Evolutionary conservation across 208 protist species (phyloP), one percentile per base, ranked within the genome.

Genomic region (Leishmania braziliensis): DNA sequence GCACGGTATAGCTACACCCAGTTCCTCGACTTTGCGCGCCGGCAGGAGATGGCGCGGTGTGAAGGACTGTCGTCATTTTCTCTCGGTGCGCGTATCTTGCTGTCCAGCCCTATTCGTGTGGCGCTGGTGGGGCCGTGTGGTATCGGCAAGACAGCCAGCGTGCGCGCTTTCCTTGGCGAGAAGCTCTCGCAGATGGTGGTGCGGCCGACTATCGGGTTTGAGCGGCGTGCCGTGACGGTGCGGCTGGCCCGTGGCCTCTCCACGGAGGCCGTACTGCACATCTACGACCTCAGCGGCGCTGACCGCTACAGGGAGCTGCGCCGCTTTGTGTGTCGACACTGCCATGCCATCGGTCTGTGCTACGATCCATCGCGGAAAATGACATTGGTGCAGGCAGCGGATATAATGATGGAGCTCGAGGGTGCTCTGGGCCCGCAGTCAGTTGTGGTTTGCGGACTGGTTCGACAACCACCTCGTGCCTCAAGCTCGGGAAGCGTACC

Each of bases 1-100:
- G 90, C 94, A 54, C 85, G 94, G 46, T 97, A 97, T 84, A 97
- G 93, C 85, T 97, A 90, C 84, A 96, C 94, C 0, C 94, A 97
- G 84, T 97, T 97, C 71, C 85, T 97, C 29, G 92, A 97, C 77
- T 97, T 95, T 85, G 86, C 90, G 6, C 85, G 90, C 1, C 86
- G 92, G 46, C 86, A 91, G 71, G 92, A 97, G 84, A 91, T 95
- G 90, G 90, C 91, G 23, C 86, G 90, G 33, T 95, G 94, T 58
- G 87, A 95, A 56, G 94, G 92, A 12, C 80, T 97, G 16, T 93
- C 90, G 20, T 94, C 88, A 60, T 96, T 97, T 74, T 92, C 89
- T 2, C 87, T 93, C 16, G 90, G 88, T 29, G 84, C 90, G 2
- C 90, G 91, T 72, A 89, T 92, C 12, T 79, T 97, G 63, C 78